A percentile compares a stretch with the other conserved stretches of the same genome.
phyloP scores from a whole-genome alignment of 2,329 filamentous ascomycete genomes.

The Ampelomyces quisqualis region DNA sequence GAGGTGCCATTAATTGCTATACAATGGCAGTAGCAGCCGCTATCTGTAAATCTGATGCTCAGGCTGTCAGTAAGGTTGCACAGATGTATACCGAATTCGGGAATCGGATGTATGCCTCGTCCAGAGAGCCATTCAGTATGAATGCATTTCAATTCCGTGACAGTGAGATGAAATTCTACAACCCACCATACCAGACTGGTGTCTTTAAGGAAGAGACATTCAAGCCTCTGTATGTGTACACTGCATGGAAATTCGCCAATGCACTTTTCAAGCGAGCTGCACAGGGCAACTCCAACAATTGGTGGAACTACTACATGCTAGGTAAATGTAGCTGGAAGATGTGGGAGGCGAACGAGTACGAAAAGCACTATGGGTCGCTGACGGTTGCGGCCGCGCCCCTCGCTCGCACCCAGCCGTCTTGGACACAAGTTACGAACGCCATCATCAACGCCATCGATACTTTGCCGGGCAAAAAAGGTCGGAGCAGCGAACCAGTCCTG shows the following conservation, averaged over 20 bases:
- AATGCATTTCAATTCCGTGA: constrained; percentile 61
- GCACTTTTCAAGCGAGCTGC: constrained; percentile 62
- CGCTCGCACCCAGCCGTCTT: constrained; percentile 26
- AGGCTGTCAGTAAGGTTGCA: constrained; percentile 59
- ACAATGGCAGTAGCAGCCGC: constrained; percentile 67
- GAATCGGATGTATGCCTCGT: constrained; percentile 67
- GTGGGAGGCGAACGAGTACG: constrained; percentile 52
- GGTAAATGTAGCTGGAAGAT: constrained; percentile 75
- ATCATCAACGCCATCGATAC: constrained; percentile 62
- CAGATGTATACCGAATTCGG: constrained; percentile 70
- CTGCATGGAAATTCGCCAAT: constrained; percentile 65
- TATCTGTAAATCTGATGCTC: constrained; percentile 57
- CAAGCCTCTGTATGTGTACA: constrained; percentile 58
- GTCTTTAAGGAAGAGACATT: constrained; percentile 62
- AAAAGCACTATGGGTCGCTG: constrained; percentile 37
- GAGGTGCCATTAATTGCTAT: constrained; percentile 78
- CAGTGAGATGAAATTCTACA: constrained; percentile 63
- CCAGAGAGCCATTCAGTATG: constrained; percentile 68
- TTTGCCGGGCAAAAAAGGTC: constrained; percentile 62
- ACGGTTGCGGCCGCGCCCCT: constrained; percentile 27
- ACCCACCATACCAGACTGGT: constrained; percentile 47
- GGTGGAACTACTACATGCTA: constrained; percentile 69
- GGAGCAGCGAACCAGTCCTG: constrained; percentile 72
- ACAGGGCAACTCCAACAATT: constrained; percentile 59
- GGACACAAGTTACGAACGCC: constrained; percentile 56